Base-by-base conservation (phyloP, 257 asterid genomes). In the Linaria vulgaris region DNA sequence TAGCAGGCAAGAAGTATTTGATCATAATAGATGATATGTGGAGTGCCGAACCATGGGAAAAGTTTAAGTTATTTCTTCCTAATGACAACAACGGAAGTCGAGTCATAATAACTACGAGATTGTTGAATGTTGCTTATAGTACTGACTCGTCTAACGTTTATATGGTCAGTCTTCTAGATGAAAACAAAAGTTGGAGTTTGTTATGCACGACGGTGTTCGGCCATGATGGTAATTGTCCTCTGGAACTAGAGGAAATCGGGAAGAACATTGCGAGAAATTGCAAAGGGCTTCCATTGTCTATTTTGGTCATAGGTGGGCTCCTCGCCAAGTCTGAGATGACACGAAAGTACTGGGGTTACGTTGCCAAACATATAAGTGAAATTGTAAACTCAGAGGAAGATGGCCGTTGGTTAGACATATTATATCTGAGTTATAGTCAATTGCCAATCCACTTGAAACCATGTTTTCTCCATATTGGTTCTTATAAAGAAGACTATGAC, bases 281-380 rank as follows among this genome's bases (percentile, higher is more conserved):
- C 22, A 20, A 59, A 12, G 79, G 79, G 19, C 74, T 74, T 52
- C 79, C 79, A 2, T 51, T 74, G 12, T 68, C 74, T 38, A 58
- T 69, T 38, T 61, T 64, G 9, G 74, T 74, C 8, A 59, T 74
- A 20, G 65, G 72, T 9, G 79, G 79, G 48, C 56, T 63, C 54
- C 75, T 74, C 24, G 66, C 65, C 4, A 74, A 63, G 44, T 58
- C 54, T 21, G 37, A 51, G 3, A 56, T 9, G 52, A 64, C 60
- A 22, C 53, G 24, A 53, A 65, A 66, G 10, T 55, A 62, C 3
- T 74, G 74, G 79, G 63, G 54, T 54, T 44, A 14, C 43, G 61
- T 74, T 23, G 69, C 59, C 37, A 27, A 14, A 34, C 23, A 64
- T 59, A 55, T 63, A 38, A 37, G 49, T 13, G 58, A 71, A 1